A percentile compares a stretch with the other conserved stretches of the same genome.
Conservation (phyloP, 202 grass and related monocot genomes). For the Schoenoplectus tabernaemontani region DNA sequence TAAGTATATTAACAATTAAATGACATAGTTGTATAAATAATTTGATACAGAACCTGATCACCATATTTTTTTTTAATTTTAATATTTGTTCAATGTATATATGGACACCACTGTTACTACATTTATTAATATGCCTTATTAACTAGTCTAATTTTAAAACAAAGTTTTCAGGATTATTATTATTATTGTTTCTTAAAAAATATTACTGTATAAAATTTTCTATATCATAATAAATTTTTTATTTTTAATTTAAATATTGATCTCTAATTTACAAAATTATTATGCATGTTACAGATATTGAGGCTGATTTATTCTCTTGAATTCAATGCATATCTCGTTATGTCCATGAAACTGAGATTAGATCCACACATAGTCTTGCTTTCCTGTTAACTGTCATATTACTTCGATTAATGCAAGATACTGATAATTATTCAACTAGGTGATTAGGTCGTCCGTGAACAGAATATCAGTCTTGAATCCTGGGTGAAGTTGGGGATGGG, state of each 20-base stretch:
- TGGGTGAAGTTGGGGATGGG: constrained; percentile 4
- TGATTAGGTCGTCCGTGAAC: neutral
- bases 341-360: neutral
- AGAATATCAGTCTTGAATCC: neutral
- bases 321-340: neutral
- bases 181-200: no score
- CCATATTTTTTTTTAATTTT: no score
- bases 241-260: no score
- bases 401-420: neutral
- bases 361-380: neutral
- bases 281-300: neutral
- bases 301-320: neutral
- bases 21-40: neutral
- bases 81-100: no score
- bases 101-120: no score
- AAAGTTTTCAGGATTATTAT: no score
- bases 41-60: neutral
- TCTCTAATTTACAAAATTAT: no score
- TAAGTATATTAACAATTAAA: neutral
- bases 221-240: no score
- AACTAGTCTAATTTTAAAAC: no score
- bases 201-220: no score
- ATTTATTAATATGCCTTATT: no score
- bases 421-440: neutral
- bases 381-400: neutral